Base-by-base conservation (phyloP, 2,329 filamentous ascomycete genomes). In the Monosporascus sp. region DNA sequence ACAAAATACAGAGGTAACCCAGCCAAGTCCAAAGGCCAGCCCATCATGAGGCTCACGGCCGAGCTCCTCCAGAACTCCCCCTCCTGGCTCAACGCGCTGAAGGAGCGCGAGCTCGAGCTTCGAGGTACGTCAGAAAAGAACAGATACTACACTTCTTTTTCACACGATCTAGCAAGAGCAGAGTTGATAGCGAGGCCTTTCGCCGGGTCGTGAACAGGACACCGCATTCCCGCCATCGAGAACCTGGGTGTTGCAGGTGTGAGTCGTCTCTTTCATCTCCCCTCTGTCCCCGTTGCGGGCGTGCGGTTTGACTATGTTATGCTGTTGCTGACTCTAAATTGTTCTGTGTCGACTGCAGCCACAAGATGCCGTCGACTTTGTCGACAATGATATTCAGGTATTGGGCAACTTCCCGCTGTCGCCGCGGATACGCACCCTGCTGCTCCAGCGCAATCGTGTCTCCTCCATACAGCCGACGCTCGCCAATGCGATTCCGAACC, bases 21-120 rank as follows among this genome's bases (percentile, higher is more conserved):
- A 43, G 24, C 31, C 22, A 49, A 24, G 47, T 37, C 47, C 8
- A 18, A 48, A 57, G 50, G 50, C 53, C 54, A 37, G 44, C 56
- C 63, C 72, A 76, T 69, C 61, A 97, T 99, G 94, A 87, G 93
- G 81, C 85, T 99, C 76, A 97, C 93, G 59, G 87, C 90, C 63
- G 94, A 97, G 73, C 85, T 97, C 68, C 95, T 99, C 76, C 84
- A 90, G 74, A 86, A 84, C 73, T 96, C 94, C 70, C 88, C 96
- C 63, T 97, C 93, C 72, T 99, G 97, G 81, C 88, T 97, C 75
- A 99, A 97, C 76, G 92, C 93, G 71, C 83, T 99, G 73, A 96
- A 94, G 78, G 94, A 99, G 82, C 90, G 94, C 74, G 94, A 99
- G 83, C 85, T 99, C 72, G 92, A 97, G 80, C 90, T 99, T 67